Base-by-base conservation (phyloP, 169 alveolate species). In the Cryptosporidium sp. region DNA sequence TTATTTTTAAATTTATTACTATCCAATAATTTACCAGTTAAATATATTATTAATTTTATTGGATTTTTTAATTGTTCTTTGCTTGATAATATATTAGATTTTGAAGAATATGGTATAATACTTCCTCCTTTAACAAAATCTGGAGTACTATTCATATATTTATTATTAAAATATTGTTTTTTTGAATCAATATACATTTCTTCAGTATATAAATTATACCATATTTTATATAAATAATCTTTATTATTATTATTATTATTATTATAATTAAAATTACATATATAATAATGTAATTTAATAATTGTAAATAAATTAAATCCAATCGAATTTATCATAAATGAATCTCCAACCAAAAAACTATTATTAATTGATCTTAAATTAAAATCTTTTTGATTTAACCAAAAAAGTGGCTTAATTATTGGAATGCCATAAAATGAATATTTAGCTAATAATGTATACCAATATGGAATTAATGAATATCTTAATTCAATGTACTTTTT, bases 401-500 rank as follows among this genome's bases (percentile, higher is more conserved):
- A 73, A 53, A 56, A 73, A 16, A 85, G 39, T 48, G 91, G 91
- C 12, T 70, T 70, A 14, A 85, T 85, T 12, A 85, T 73, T 18
- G 91, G 91, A 44, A 60, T 85, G 7, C 72, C 53, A 37, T 42
- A 61, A 67, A 70, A 68, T 48, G 58, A 42, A 60, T 85, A 70
- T 35, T 48, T 45, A 21, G 75, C 75, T 9, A 70, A 85, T 62
- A 85, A 23, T 9, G 91, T 85, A 62, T 70, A 85, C 86, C 91
- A 85, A 69, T 42, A 69, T n/a, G 91, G 91, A 58, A 85, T 85
- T 10, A 85, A 35, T 23, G 68, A 51, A 62, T 85, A 85, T 70
- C 91, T 85, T 51, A 85, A 58, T 52, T 37, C 21, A 39, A 73
- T 58, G 35, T 73, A 73, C 7, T 56, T 58, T 16, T 44, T 73